Evolutionary conservation across 2,329 filamentous ascomycete species (phyloP).

Genomic region (Fusarium lyarnte): DNA sequence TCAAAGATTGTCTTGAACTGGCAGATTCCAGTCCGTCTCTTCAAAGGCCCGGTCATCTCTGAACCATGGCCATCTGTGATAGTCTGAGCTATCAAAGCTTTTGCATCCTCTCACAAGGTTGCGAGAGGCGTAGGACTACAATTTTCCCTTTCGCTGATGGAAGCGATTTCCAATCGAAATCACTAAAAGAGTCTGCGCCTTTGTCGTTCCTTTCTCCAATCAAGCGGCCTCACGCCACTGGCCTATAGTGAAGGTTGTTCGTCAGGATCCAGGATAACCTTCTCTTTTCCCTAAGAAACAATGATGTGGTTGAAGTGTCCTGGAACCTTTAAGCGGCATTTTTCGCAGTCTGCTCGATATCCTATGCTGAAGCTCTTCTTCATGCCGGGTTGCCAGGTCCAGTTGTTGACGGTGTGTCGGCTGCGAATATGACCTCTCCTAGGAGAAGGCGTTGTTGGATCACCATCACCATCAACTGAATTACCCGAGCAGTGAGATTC

Average conservation of each 20-base stretch:
- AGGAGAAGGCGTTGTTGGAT: conserved; percentile 57
- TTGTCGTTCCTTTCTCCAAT: conserved; percentile 30
- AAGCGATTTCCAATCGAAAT: no score
- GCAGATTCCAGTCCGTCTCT: background rate
- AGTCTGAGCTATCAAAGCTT: background rate
- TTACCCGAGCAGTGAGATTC: conserved; percentile 42
- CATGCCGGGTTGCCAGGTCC: conserved; percentile 70
- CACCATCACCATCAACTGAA: conserved; percentile 46
- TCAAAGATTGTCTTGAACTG: conserved; percentile 12
- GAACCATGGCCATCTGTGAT: background rate
- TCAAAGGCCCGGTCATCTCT: background rate
- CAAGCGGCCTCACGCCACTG: conserved; percentile 39
- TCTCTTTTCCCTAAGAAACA: conserved; percentile 60
- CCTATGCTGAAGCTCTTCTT: conserved; percentile 82
- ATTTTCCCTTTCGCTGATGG: background rate
- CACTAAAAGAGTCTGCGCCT: background rate
- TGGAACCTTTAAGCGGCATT: conserved; percentile 77
- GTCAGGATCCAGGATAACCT: conserved; percentile 41
- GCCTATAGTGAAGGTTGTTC: conserved; percentile 39
- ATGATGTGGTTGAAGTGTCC: conserved; percentile 86
- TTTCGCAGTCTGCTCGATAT: conserved; percentile 80
- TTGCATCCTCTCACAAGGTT: background rate
- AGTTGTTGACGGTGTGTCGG: conserved; percentile 68
- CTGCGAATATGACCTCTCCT: conserved; percentile 67
- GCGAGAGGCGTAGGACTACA: background rate